phyloP scores from a whole-genome alignment of 2,329 filamentous ascomycete species.

The Chrysoporthe cubensis region DNA sequence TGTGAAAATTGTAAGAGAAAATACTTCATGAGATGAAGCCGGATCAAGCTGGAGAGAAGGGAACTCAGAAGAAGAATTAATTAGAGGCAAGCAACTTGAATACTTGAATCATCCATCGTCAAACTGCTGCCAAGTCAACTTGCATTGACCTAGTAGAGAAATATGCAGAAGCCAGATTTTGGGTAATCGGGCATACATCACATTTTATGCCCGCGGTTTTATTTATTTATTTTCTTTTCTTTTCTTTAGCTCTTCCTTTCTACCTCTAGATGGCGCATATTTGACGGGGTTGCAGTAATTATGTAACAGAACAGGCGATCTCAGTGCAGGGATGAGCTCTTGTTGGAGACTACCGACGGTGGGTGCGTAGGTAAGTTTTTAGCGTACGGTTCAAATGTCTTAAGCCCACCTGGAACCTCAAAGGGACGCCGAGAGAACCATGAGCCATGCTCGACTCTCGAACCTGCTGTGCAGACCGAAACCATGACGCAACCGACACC shows the following conservation, averaged over 20 bases:
- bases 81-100: too few species aligned
- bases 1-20: too few species aligned
- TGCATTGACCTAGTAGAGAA: not conserved
- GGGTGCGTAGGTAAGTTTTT: too few species aligned
- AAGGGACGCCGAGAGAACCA: not conserved
- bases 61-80: not conserved
- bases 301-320: not conserved
- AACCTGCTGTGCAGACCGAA: not conserved
- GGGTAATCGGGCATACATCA: not conserved
- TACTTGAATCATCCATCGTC: too few species aligned
- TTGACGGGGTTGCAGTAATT: not conserved
- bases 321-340: not conserved
- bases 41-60: not conserved
- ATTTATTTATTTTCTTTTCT: not conserved
- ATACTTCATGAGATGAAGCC: not conserved
- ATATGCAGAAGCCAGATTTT: too few species aligned
- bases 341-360: too few species aligned
- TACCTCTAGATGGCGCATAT: not conserved
- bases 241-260: not conserved
- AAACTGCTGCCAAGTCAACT: not conserved
- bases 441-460: not conserved
- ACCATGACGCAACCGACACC: slow-evolving; percentile 5
- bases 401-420: not conserved
- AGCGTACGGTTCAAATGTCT: not conserved
- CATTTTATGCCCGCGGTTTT: not conserved